phyloP scores from a whole-genome alignment of 306 rosid genomes.

The Ormosia emarginata region DNA sequence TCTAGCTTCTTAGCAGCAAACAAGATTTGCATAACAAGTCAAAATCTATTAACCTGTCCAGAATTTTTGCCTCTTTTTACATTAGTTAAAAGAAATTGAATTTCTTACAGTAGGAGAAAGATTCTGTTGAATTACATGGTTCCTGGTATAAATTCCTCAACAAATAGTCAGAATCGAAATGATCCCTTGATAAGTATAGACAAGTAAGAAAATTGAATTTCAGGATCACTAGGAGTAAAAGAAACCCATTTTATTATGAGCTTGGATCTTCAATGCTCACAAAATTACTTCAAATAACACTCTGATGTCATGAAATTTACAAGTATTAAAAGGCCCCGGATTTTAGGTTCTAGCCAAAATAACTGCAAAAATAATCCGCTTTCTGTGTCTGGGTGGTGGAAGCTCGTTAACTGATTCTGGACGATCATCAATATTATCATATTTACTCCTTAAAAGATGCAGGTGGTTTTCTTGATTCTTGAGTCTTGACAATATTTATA shows the following conservation, averaged over 20 bases:
- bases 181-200: neutral
- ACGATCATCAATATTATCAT: neutral
- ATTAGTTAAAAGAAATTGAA: neutral
- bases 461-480: constrained; percentile 5
- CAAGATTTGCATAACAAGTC: neutral
- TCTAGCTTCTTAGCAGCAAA: constrained; percentile 1
- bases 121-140: neutral
- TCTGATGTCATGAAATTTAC: neutral
- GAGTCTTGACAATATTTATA: neutral
- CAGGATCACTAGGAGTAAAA: neutral
- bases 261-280: neutral
- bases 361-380: neutral
- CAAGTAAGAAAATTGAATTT: neutral
- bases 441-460: neutral
- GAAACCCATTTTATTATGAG: neutral
- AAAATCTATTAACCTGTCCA: neutral
- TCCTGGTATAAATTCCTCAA: neutral
- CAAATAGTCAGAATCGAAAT: neutral
- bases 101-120: neutral
- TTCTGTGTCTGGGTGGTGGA: neutral
- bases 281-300: neutral
- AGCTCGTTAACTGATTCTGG: neutral
- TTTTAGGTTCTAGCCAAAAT: neutral
- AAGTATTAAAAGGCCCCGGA: neutral
- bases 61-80: neutral